Conservation (phyloP, 1,284 basidiomycete genomes). For the Tylopilus orsonianus region DNA sequence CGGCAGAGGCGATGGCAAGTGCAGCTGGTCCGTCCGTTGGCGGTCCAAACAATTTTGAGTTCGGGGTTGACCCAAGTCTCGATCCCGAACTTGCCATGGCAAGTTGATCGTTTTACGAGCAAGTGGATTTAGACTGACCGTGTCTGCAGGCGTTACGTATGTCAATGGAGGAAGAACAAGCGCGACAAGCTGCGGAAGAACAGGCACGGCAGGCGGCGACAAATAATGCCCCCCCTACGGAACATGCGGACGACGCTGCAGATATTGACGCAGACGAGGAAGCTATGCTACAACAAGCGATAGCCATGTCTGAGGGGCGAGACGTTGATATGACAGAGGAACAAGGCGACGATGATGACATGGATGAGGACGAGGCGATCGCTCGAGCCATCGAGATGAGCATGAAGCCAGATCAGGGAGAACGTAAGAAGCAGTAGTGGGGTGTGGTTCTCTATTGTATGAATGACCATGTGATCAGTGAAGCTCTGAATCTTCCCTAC, state of each 20-base stretch:
- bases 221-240: constrained; percentile 29
- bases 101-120: constrained; percentile 11
- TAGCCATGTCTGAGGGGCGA: constrained; percentile 53
- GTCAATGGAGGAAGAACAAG: constrained; percentile 96
- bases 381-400: constrained; percentile 60
- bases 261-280: constrained; percentile 63
- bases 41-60: constrained; percentile 69
- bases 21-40: constrained; percentile 49
- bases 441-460: background rate
- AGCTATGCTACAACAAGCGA: constrained; percentile 61
- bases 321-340: constrained; percentile 42
- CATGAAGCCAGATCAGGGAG: constrained; percentile 47
- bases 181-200: constrained; percentile 73
- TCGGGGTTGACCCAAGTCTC: constrained; percentile 91
- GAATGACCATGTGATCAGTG: background rate
- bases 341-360: constrained; percentile 43
- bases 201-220: constrained; percentile 36
- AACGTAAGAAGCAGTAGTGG: constrained; percentile 34
- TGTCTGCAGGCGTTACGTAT: constrained; percentile 82
- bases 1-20: constrained; percentile 57
- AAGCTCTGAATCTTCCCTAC: no score
- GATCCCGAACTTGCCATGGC: constrained; percentile 99
- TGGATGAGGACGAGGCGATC: constrained; percentile 57
- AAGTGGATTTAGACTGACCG: constrained; percentile 2
- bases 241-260: constrained; percentile 34